Conservation (phyloP, 306 rosid species). For the Hylodesmum podocarpum region DNA sequence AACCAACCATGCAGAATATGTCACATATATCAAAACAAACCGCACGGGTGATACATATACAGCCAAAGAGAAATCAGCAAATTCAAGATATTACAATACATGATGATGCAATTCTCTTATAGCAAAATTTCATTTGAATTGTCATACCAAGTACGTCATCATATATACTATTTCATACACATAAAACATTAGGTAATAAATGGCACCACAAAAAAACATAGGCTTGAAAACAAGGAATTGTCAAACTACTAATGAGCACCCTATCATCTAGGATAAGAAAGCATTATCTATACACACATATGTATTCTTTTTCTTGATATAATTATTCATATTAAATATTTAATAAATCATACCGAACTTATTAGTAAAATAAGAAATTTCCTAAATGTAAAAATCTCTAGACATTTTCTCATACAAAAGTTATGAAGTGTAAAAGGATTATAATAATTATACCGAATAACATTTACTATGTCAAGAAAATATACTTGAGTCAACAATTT, state of each 20-base stretch:
- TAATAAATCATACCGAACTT: no score
- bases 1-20: not conserved
- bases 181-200: not conserved
- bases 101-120: not conserved
- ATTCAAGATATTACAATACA: not conserved
- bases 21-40: constrained; percentile 1
- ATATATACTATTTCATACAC: not conserved
- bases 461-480: no score
- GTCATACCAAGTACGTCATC: not conserved
- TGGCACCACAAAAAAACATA: not conserved
- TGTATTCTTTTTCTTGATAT: not conserved
- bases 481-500: no score
- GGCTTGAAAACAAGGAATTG: not conserved
- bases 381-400: no score
- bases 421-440: no score
- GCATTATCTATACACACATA: not conserved
- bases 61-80: constrained; percentile 1
- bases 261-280: not conserved
- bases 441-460: no score
- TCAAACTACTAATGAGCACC: not conserved
- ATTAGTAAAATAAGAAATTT: no score
- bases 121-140: not conserved
- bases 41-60: not conserved
- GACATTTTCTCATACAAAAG: no score
- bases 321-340: no score